These are phyloP conservation scores for Russula virescens DNA, from an alignment of 768 basidiomycete genomes.

Conservation along the genomic window DNA sequence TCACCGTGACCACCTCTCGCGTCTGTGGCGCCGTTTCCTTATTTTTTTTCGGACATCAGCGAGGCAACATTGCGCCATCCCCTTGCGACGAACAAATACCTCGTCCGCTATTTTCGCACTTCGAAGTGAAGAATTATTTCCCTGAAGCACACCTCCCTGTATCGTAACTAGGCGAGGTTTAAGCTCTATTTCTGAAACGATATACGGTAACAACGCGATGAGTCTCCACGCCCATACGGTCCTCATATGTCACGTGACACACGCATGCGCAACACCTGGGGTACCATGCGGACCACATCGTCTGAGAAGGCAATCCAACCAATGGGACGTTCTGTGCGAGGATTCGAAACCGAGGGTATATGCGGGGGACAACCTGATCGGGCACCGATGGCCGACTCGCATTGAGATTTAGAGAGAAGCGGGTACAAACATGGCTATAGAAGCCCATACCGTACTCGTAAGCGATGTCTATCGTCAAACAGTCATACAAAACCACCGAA, in stretches of 20 bases:
- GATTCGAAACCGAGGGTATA: background rate
- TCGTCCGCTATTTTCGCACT: background rate
- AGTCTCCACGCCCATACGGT: no score
- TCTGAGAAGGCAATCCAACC: background rate
- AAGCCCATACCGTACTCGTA: background rate
- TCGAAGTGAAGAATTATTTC: background rate
- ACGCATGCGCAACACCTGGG: no score
- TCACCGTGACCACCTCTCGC: constrained; percentile 7
- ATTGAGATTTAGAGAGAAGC: background rate
- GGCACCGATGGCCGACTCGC: background rate
- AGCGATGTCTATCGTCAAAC: constrained; percentile 2
- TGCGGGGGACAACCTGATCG: background rate
- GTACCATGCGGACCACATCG: background rate
- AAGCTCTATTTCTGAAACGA: no score
- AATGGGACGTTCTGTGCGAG: background rate
- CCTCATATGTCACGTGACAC: no score
- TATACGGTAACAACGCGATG: no score
- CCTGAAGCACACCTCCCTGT: background rate
- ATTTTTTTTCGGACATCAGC: constrained; percentile 11
- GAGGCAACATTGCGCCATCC: background rate
- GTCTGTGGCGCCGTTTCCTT: constrained; percentile 12
- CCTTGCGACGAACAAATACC: background rate
- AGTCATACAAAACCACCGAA: background rate
- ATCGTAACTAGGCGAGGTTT: background rate
- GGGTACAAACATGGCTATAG: background rate